Percentiles rank a stretch among this genome's conserved stretches.
These are phyloP conservation scores for Leptographium flavum DNA, from an alignment of 2,329 filamentous ascomycete genomes.

Conservation along the genomic window DNA sequence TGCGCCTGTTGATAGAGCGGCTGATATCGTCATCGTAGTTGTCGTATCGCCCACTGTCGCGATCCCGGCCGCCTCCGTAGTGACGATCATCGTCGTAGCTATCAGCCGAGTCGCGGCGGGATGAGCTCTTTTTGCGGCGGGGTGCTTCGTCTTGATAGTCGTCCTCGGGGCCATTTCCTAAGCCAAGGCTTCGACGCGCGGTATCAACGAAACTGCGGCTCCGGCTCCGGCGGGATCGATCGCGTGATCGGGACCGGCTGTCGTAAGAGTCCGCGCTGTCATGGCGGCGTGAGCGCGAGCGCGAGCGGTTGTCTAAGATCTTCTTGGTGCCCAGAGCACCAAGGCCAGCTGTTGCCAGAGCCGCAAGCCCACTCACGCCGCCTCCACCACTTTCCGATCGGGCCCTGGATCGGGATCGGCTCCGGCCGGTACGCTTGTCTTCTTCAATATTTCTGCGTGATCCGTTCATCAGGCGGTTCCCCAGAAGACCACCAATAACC, in stretches of 20 bases:
- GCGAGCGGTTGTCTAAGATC: constrained; percentile 30
- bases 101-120: constrained; percentile 20
- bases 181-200: constrained; percentile 44
- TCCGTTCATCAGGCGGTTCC: constrained; percentile 76
- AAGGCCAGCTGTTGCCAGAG: constrained; percentile 46
- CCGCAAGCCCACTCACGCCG: constrained; percentile 39
- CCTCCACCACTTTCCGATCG: constrained; percentile 33
- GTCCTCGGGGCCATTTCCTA: constrained; percentile 34
- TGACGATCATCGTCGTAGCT: constrained; percentile 26
- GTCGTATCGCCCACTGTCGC: constrained; percentile 25
- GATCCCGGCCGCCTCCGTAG: constrained; percentile 21
- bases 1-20: constrained; percentile 19
- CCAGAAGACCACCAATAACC: constrained; percentile 75
- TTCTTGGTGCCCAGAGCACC: constrained; percentile 50
- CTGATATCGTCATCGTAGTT: constrained; percentile 34
- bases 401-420: constrained; percentile 52
- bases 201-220: constrained; percentile 53
- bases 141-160: constrained; percentile 20
- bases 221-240: constrained; percentile 32
- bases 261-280: constrained; percentile 33
- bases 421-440: constrained; percentile 45
- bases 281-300: constrained; percentile 40
- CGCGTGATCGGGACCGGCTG: constrained; percentile 26
- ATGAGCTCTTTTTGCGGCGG: constrained; percentile 12
- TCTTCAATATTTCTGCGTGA: constrained; percentile 51